A percentile compares a stretch with the other conserved stretches of the same genome.
Conservation (phyloP, 2,329 filamentous ascomycete genomes). For the Colletotrichum sp. region DNA sequence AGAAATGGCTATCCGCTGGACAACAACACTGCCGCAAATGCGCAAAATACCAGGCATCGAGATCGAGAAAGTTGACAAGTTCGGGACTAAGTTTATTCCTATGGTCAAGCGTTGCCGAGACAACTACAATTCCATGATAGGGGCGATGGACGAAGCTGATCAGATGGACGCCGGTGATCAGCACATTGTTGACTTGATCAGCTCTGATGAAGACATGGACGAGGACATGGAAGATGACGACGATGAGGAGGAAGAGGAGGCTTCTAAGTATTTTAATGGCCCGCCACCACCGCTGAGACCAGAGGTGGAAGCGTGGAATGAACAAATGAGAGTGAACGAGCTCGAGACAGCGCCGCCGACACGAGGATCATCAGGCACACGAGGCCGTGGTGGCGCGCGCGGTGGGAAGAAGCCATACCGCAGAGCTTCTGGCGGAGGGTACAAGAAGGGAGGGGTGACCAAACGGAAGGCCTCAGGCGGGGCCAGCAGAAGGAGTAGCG, state of each 20-base stretch:
- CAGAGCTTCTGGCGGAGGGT: slow-evolving; percentile 7
- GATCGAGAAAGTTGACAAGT: slow-evolving; percentile 62
- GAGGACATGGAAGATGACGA: slow-evolving; percentile 40
- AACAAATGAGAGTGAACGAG: slow-evolving; percentile 29
- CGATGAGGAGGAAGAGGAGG: slow-evolving; percentile 41
- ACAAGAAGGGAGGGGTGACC: slow-evolving; percentile 18
- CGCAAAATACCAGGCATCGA: slow-evolving; percentile 67
- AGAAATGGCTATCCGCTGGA: slow-evolving; percentile 76
- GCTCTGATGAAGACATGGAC: slow-evolving; percentile 42
- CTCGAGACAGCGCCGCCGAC: slow-evolving; percentile 28
- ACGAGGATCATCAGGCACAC: slow-evolving; percentile 11
- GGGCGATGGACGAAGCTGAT: slow-evolving; percentile 23
- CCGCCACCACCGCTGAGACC: slow-evolving; percentile 16
- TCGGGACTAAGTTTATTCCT: slow-evolving; percentile 65
- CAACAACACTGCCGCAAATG: slow-evolving; percentile 67
- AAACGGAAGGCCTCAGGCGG: slow-evolving; percentile 21
- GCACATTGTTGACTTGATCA: slow-evolving; percentile 62
- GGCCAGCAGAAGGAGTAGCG: slow-evolving; percentile 9
- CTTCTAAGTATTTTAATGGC: slow-evolving; percentile 53
- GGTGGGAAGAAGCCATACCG: slow-evolving; percentile 27
- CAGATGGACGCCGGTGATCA: slow-evolving; percentile 23
- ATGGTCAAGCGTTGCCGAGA: slow-evolving; percentile 56
- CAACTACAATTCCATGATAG: slow-evolving; percentile 57
- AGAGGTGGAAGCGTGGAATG: slow-evolving; percentile 28
- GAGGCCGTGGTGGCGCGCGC: slow-evolving; percentile 24